Evolutionary conservation across 306 rosid genomes (phyloP), one percentile per base, ranked within the genome.

Genomic region (Castanea mollissima): DNA sequence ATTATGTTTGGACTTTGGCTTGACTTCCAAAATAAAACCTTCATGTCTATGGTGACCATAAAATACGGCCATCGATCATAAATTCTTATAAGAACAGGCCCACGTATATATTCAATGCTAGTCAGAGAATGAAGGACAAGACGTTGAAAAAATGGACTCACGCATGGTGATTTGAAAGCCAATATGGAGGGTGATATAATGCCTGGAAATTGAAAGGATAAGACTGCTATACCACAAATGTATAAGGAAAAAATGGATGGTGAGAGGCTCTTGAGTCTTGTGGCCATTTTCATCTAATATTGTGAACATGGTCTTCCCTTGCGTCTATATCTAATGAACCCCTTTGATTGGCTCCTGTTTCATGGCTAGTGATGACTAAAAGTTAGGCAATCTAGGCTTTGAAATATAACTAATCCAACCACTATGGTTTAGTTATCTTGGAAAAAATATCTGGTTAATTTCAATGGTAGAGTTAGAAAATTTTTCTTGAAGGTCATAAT

Each of bases 251-350:
- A 62, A 68, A 68, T 74, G 79, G 69, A 73, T 16, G 76, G 74
- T 63, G 14, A 16, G 63, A 19, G 69, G 69, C 8, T 74, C 12
- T 54, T 49, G 14, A 12, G 55, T 74, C 12, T 54, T 49, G 14
- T 49, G 55, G 64, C 67, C 41, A 62, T 63, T 80, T 5, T 18
- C 51, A 5, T 5, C 25, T 21, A 18, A 4, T 55, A 49, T 72
- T 73, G 63, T 73, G 68, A n/a, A 52, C 65, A 20, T 31, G 25
- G 55, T 23, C 56, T 74, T 27, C 69, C 49, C 35, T 51, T 59
- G 54, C 25, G 55, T 80, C 83, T 77, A 80, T 46, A 49, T 80
- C 74, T 69, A 71, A 10, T 49, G 54, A 49, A 49, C 16, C 54
- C 15, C 15, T 49, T 49, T 49, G 16, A 49, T 12, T 49, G 12